Conservation (phyloP, 257 asterid genomes). For the Leptodermis oblonga region DNA sequence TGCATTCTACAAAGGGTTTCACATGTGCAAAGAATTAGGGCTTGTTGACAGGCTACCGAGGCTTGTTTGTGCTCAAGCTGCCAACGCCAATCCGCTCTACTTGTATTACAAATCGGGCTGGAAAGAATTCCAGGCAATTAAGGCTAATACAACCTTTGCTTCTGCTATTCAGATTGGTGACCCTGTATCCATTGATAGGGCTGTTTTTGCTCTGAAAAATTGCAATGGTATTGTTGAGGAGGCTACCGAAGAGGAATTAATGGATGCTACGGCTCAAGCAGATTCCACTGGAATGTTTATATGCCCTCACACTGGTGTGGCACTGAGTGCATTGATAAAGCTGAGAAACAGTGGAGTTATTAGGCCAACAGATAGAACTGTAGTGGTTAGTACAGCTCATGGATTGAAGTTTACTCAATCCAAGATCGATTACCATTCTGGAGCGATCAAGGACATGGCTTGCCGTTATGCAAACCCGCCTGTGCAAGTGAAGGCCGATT, state of each 20-base stretch:
- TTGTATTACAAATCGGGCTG: constrained; percentile 64
- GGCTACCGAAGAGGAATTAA: constrained; percentile 86
- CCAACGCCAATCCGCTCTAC: constrained; percentile 79
- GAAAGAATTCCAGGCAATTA: constrained; percentile 74
- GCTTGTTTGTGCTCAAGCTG: constrained; percentile 89
- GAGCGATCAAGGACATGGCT: constrained; percentile 63
- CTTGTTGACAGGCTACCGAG: constrained; percentile 72
- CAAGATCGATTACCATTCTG: constrained; percentile 72
- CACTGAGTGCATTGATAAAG: constrained; percentile 67
- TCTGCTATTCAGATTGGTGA: constrained; percentile 93
- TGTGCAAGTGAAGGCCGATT: constrained; percentile 76
- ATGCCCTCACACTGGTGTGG: constrained; percentile 93
- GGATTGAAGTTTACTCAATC: constrained; percentile 85
- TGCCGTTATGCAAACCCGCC: constrained; percentile 78
- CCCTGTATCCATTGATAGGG: constrained; percentile 83
- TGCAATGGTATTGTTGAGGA: constrained; percentile 80
- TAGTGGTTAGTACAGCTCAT: constrained; percentile 87
- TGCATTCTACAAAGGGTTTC: constrained; percentile 82
- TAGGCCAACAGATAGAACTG: constrained; percentile 63
- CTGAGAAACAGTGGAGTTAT: constrained; percentile 68
- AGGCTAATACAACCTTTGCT: constrained; percentile 75
- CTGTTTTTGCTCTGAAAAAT: constrained; percentile 62
- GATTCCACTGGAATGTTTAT: constrained; percentile 93
- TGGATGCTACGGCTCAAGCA: constrained; percentile 91
- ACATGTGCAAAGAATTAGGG: constrained; percentile 82